phyloP scores from a whole-genome alignment of 1,284 basidiomycete genomes.

The Trametes versicolor region DNA sequence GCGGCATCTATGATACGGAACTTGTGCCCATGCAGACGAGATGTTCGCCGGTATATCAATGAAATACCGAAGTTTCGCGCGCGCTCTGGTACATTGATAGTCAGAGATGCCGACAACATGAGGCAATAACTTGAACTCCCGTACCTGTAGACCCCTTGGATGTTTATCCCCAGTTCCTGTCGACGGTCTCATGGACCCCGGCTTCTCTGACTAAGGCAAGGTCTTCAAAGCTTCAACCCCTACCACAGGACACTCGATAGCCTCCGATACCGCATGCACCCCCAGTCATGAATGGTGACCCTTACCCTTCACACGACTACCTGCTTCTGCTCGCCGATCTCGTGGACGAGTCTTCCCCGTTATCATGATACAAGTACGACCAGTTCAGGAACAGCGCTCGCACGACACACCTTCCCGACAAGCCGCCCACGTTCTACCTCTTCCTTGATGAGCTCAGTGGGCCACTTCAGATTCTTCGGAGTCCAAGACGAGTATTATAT shows the following conservation, averaged over 20 bases:
- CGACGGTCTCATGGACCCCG: conserved; percentile 20
- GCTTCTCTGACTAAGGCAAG: conserved; percentile 40
- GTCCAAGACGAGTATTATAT: conserved; percentile 42
- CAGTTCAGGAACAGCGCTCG: conserved; percentile 45
- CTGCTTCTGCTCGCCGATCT: conserved; percentile 40
- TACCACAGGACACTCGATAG: conserved; percentile 34
- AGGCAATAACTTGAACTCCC: too few species aligned
- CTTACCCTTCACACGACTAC: conserved; percentile 41
- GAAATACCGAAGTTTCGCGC: too few species aligned
- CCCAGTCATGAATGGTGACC: conserved; percentile 37
- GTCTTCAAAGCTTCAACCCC: conserved; percentile 33
- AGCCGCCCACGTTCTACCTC: conserved; percentile 42
- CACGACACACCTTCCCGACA: conserved; percentile 45
- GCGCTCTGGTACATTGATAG: too few species aligned
- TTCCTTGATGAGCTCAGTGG: conserved; percentile 47
- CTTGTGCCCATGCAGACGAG: too few species aligned
- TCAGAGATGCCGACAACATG: too few species aligned
- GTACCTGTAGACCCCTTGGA: too few species aligned
- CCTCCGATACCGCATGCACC: conserved; percentile 24
- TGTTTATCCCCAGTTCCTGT: neutral
- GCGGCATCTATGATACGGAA: too few species aligned
- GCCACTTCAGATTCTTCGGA: conserved; percentile 40
- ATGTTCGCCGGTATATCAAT: too few species aligned
- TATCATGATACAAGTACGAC: conserved; percentile 48
- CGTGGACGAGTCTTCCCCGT: conserved; percentile 39